These are phyloP conservation scores for Russula vinacea DNA, from an alignment of 768 basidiomycete genomes.

Conservation along the genomic window DNA sequence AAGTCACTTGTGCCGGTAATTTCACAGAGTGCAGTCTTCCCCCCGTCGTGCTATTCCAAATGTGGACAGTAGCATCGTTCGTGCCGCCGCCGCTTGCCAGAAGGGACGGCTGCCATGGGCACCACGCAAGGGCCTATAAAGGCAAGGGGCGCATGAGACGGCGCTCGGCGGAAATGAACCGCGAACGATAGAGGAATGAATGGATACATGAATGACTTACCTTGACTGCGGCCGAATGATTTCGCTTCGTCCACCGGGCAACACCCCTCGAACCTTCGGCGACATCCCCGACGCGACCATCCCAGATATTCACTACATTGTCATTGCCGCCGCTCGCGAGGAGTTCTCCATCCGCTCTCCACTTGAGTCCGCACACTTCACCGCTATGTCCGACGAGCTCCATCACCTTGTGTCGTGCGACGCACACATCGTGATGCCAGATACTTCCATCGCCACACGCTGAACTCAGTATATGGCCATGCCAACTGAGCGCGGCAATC, in stretches of 20 bases:
- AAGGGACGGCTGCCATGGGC: conserved; percentile 72
- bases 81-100: conserved; percentile 52
- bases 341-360: conserved; percentile 70
- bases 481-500: conserved; percentile 83
- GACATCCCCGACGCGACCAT: conserved; percentile 53
- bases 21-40: conserved; percentile 84
- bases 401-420: conserved; percentile 65
- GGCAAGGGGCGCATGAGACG: neutral
- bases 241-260: conserved; percentile 88
- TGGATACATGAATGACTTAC: too few relatives aligned
- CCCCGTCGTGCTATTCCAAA: conserved; percentile 91
- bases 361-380: conserved; percentile 91
- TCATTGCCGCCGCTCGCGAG: conserved; percentile 97
- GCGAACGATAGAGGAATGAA: conserved; percentile 4
- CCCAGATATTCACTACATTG: conserved; percentile 98
- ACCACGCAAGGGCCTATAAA: conserved; percentile 87
- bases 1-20: conserved; percentile 90
- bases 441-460: conserved; percentile 95
- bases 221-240: conserved; percentile 87
- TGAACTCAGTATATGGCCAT: conserved; percentile 77
- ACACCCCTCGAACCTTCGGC: conserved; percentile 49
- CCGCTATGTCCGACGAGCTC: conserved; percentile 90
- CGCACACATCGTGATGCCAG: conserved; percentile 92
- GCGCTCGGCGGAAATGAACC: neutral
- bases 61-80: conserved; percentile 83